Conservation (phyloP, 805 yeast genomes). For the Wickerhamomyces canadensis region DNA sequence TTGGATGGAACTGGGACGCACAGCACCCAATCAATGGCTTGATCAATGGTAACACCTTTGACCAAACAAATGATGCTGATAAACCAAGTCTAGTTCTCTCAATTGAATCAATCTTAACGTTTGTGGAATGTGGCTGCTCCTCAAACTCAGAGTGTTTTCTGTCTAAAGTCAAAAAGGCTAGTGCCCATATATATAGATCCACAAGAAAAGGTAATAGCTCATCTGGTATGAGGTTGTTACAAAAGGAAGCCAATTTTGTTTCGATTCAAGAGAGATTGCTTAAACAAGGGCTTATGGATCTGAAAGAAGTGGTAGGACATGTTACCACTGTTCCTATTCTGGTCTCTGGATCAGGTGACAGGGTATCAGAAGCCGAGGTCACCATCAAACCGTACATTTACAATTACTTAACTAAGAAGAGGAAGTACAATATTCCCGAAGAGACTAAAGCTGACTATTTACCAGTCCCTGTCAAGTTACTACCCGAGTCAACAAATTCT, state of each 20-base stretch:
- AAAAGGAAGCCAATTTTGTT: conserved; percentile 24
- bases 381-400: conserved; percentile 17
- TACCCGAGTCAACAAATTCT: conserved; percentile 4
- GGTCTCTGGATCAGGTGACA: not conserved
- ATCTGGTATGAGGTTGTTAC: conserved; percentile 26
- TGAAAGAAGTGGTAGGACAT: conserved; percentile 11
- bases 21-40: conserved; percentile 65
- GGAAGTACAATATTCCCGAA: conserved; percentile 5
- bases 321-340: conserved; percentile 6
- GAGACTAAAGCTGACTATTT: conserved; percentile 17
- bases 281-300: conserved; percentile 19
- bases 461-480: conserved; percentile 23
- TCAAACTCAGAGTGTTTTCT: conserved; percentile 49
- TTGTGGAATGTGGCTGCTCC: conserved; percentile 59
- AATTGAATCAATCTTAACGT: conserved; percentile 54
- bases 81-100: conserved; percentile 54
- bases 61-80: conserved; percentile 46
- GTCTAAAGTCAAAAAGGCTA: conserved; percentile 55
- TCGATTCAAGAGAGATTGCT: conserved; percentile 29
- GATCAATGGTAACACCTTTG: conserved; percentile 41
- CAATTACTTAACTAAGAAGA: conserved; percentile 14
- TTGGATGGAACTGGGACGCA: conserved; percentile 88
- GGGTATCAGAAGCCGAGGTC: conserved; percentile 12
- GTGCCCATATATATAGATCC: conserved; percentile 53
- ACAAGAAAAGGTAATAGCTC: conserved; percentile 28